Evolutionary conservation across 23 red algal genomes (phyloP).

Genomic region (Chondrus crispus): DNA sequence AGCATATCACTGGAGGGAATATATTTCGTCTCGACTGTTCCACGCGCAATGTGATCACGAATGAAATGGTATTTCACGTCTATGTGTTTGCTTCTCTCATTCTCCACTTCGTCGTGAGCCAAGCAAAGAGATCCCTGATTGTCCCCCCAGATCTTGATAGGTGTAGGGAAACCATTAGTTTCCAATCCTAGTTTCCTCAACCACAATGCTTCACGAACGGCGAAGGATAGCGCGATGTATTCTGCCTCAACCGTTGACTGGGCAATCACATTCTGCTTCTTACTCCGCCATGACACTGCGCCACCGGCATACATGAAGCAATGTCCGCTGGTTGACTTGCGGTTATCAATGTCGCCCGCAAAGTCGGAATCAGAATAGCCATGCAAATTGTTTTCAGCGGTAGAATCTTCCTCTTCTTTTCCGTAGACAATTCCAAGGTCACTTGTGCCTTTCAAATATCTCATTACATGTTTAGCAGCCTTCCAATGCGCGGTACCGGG

Average conservation of each 20-base stretch:
- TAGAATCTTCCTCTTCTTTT: not conserved
- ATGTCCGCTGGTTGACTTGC: conserved; percentile 7
- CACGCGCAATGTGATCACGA: not conserved
- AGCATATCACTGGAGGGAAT: not conserved
- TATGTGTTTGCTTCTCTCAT: conserved; percentile 5
- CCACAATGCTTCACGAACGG: not conserved
- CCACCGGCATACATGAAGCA: not conserved
- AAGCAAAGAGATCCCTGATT: too few species aligned
- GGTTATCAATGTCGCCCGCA: not conserved
- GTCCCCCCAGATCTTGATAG: too few species aligned
- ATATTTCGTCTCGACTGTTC: not conserved
- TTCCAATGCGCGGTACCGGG: not conserved
- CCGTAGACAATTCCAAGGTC: conserved; percentile 14
- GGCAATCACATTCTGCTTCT: not conserved
- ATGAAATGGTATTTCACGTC: conserved; percentile 17
- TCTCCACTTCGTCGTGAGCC: too few species aligned
- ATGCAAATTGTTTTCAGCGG: not conserved
- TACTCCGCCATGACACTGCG: not conserved
- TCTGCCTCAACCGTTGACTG: not conserved
- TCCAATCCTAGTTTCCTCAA: too few species aligned
- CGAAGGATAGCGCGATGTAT: not conserved
- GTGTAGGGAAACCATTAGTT: too few species aligned
- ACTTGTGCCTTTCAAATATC: conserved; percentile 11
- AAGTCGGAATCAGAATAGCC: not conserved
- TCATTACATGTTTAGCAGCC: conserved; percentile 3